A percentile compares a stretch with the other conserved stretches of the same genome.
Conservation (phyloP, 768 basidiomycete genomes). For the Pulveroboletus sp. region DNA sequence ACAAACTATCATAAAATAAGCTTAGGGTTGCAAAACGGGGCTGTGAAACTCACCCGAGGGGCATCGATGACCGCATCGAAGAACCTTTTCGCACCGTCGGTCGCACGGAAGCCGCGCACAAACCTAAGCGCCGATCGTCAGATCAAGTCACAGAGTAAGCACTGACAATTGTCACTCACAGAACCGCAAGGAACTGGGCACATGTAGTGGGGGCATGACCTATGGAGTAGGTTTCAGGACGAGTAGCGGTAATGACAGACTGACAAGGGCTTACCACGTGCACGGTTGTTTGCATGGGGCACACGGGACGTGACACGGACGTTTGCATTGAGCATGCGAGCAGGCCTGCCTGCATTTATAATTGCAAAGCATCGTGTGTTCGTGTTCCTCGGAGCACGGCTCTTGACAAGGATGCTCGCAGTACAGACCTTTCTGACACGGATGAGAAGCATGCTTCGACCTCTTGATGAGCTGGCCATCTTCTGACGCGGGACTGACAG, state of each 20-base stretch:
- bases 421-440: conserved; percentile 48
- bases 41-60: conserved; percentile 49
- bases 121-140: conserved; percentile 35
- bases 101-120: conserved; percentile 68
- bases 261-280: conserved; percentile 39
- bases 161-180: conserved; percentile 36
- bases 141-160: neutral
- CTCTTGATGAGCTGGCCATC: conserved; percentile 19
- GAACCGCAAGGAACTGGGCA: conserved; percentile 69
- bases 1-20: conserved; percentile 44
- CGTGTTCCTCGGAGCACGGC: conserved; percentile 47
- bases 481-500: neutral
- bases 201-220: conserved; percentile 49
- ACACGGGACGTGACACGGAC: conserved; percentile 50
- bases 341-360: conserved; percentile 52
- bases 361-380: conserved; percentile 45
- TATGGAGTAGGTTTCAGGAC: conserved; percentile 17
- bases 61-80: conserved; percentile 61
- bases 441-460: conserved; percentile 40
- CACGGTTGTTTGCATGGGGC: conserved; percentile 62
- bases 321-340: conserved; percentile 46
- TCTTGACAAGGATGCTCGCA: conserved; percentile 54
- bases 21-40: too few species aligned
- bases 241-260: neutral
- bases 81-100: conserved; percentile 41